Evolutionary conservation across 73 alveolate species (phyloP), one percentile per base, ranked within the genome.

Genomic region (Uronychia binucleata): DNA sequence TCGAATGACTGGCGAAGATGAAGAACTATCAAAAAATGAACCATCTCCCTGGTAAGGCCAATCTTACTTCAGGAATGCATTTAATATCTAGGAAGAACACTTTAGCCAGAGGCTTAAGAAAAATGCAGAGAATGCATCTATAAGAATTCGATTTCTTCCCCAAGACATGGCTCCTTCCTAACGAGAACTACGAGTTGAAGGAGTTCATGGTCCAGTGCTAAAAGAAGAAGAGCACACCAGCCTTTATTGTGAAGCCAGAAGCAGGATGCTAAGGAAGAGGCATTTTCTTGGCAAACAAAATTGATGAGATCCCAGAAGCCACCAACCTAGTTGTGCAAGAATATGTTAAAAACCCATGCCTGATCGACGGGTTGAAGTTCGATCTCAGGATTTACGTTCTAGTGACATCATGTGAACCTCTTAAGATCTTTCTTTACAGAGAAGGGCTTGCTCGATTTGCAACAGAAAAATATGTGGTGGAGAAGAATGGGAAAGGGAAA

Each of bases 121-220:
- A 19, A 46, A 46, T 46, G 5, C 19, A 46, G 67, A 46, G 19
- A 19, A 5, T 11, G 19, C 19, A 11, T 19, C 67, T 19, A 11
- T 11, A 5, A 11, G 67, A 46, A 19, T 46, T 46, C 19, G 67
- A 46, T 19, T 89, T 86, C 33, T 89, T 78, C 74, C 97, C 97
- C 27, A 27, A 60, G 30, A 92, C 97, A 59, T 92, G 95, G 95
- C 34, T 92, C 59, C n/a, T 92, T 31, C 97, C 97, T 1, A 67
- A 88, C 11, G 93, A 92, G 13, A 35, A 30, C n/a, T 76, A 85
- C 28, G 97, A 92, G 25, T 79, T 92, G 28, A 86, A 60, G 35
- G 32, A 84, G 29, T 31, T n/a, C 78, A 46, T 46, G 67, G 19
- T 5, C 19, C n/a, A 19, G 19, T 46, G n/a, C 60, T 57, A 57